These are phyloP conservation scores for Eucalyptus tenuipes DNA, from an alignment of 345 rosid species.

Conservation along the genomic window DNA sequence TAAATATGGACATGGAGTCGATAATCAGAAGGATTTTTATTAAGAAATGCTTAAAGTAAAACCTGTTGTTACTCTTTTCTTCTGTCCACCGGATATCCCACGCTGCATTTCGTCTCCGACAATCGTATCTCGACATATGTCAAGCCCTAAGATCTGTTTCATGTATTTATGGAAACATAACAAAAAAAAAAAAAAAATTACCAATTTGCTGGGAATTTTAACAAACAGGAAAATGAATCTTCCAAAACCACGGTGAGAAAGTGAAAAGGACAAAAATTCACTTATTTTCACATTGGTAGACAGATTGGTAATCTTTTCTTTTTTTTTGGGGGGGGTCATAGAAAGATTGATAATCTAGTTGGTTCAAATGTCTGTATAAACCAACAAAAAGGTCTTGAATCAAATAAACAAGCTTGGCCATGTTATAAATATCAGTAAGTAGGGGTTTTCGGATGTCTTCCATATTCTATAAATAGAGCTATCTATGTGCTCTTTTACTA, in stretches of 20 bases:
- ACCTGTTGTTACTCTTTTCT: conserved; percentile 93
- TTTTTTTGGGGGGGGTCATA: background rate
- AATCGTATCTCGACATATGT: conserved; percentile 52
- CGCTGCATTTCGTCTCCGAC: conserved; percentile 72
- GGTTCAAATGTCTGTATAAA: background rate
- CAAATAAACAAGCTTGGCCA: background rate
- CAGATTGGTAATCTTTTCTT: background rate
- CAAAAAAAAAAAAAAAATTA: background rate
- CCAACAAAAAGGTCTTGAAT: background rate
- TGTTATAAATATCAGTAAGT: background rate
- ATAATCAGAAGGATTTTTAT: background rate
- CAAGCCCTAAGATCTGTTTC: background rate
- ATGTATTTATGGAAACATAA: background rate
- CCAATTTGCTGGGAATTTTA: background rate
- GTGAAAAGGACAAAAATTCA: background rate
- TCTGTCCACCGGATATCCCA: conserved; percentile 88
- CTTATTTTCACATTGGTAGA: background rate
- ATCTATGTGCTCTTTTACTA: background rate
- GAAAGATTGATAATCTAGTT: background rate
- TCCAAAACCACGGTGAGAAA: background rate
- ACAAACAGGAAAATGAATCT: background rate
- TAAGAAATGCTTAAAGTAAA: background rate
- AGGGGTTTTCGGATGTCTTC: background rate
- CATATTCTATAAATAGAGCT: background rate
- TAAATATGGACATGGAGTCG: background rate